Evolutionary conservation across 352 stramenopile species (phyloP).

Genomic region (Globisporangium iwayamae): DNA sequence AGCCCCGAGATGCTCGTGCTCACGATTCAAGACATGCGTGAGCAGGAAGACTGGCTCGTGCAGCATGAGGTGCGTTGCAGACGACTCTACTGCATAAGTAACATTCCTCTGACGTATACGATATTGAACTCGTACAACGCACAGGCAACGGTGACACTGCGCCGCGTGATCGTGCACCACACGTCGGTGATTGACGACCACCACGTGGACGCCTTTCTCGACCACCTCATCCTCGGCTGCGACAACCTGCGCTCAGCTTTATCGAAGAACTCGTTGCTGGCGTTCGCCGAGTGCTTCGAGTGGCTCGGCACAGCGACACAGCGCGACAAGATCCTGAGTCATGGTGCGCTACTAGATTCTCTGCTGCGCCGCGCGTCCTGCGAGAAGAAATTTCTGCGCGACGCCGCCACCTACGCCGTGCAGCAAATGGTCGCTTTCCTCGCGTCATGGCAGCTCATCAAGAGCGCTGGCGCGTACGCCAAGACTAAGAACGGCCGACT

Average conservation of each 20-base stretch:
- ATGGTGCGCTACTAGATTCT: conserved; percentile 39
- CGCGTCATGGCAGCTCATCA: conserved; percentile 39
- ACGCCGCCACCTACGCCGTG: conserved; percentile 40
- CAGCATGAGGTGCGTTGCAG: conserved; percentile 44
- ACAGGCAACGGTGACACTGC: conserved; percentile 42
- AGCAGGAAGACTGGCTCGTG: conserved; percentile 47
- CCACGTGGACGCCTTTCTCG: conserved; percentile 28
- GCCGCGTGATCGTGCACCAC: conserved; percentile 59
- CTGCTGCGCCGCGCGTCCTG: conserved; percentile 60
- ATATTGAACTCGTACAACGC: not conserved
- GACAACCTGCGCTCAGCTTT: conserved; percentile 68
- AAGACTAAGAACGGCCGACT: conserved; percentile 61
- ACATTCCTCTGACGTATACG: not conserved
- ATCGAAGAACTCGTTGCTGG: conserved; percentile 69
- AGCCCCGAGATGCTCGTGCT: conserved; percentile 14
- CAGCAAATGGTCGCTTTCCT: conserved; percentile 38
- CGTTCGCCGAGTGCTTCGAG: conserved; percentile 58
- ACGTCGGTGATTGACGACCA: conserved; percentile 19
- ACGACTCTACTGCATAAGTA: not conserved
- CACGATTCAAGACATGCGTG: conserved; percentile 27
- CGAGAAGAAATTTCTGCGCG: conserved; percentile 72
- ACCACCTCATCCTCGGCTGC: conserved; percentile 32
- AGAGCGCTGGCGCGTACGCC: conserved; percentile 33
- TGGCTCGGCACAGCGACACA: conserved; percentile 24
- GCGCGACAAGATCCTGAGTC: conserved; percentile 20